Conservation (phyloP, 495 filamentous ascomycete genomes). For the Recurvomyces mirabilis region DNA sequence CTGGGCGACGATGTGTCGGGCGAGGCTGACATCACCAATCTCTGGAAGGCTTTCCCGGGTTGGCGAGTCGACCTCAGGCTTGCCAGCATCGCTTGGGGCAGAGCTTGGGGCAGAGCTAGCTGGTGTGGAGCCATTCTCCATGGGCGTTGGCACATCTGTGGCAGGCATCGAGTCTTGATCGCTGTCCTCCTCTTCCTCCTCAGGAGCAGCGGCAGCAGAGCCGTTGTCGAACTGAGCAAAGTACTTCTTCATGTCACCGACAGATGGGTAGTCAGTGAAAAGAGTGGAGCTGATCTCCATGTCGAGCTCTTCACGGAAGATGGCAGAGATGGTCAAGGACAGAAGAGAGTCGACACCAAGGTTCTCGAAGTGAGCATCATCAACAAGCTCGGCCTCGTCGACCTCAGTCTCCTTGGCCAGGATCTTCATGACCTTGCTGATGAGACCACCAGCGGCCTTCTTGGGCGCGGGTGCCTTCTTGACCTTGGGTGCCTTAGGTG, state of each 20-base stretch:
- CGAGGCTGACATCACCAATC: conserved; percentile 28
- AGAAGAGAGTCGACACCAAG: conserved; percentile 36
- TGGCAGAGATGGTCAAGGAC: conserved; percentile 35
- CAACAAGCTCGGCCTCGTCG: conserved; percentile 33
- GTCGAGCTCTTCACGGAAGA: conserved; percentile 37
- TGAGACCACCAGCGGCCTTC: conserved; percentile 24
- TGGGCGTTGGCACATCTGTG: conserved; percentile 28
- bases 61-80: conserved; percentile 20
- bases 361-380: conserved; percentile 36
- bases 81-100: conserved; percentile 29
- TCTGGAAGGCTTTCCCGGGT: conserved; percentile 12
- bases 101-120: conserved; percentile 31
- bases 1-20: conserved; percentile 33
- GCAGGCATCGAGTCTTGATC: conserved; percentile 24
- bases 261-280: conserved; percentile 35
- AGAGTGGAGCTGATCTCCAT: conserved; percentile 34
- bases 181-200: conserved; percentile 26
- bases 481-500: conserved; percentile 18
- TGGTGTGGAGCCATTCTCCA: conserved; percentile 28
- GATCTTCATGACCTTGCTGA: conserved; percentile 35
- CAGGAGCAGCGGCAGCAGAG: conserved; percentile 18
- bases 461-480: conserved; percentile 21
- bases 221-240: conserved; percentile 33
- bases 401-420: conserved; percentile 36
- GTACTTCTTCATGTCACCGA: conserved; percentile 38